Evolutionary conservation across 805 yeast species (phyloP).

Genomic region (Wickerhamiella kazuoi): DNA sequence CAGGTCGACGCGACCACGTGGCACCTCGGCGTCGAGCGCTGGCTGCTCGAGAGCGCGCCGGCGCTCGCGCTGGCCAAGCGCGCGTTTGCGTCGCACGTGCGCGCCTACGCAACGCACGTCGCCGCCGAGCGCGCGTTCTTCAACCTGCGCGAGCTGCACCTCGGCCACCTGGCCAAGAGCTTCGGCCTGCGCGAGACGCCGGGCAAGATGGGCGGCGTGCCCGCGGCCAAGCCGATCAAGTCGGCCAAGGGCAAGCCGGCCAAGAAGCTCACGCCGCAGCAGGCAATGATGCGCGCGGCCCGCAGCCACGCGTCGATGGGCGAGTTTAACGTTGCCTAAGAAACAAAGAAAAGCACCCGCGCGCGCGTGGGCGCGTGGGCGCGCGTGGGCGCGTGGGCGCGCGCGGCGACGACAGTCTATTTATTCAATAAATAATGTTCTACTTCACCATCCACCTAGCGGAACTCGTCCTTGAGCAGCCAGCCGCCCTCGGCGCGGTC

Average conservation of each 20-base stretch:
- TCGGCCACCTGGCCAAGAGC: constrained; percentile 91
- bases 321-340: constrained; percentile 13
- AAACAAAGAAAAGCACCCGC: no score
- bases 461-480: constrained; percentile 42
- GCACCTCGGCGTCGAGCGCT: constrained; percentile 81
- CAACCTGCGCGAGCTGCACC: constrained; percentile 65
- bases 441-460: constrained; percentile 3
- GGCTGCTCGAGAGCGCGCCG: constrained; percentile 51
- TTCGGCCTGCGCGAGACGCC: constrained; percentile 94
- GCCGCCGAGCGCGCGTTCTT: constrained; percentile 61
- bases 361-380: no score
- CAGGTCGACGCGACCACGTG: constrained; percentile 90
- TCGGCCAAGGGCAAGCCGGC: constrained; percentile 1
- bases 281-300: constrained; percentile 13
- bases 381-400: no score
- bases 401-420: no score
- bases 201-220: constrained; percentile 22
- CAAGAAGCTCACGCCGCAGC: constrained; percentile 8
- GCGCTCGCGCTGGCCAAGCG: constrained; percentile 52
- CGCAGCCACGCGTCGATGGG: constrained; percentile 10
- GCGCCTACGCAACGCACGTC: constrained; percentile 93
- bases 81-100: constrained; percentile 73
- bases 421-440: no score
- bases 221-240: neutral
- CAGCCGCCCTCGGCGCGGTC: constrained; percentile 41